Conservation (phyloP, 1,284 basidiomycete genomes). For the Trichosporon asahii region DNA sequence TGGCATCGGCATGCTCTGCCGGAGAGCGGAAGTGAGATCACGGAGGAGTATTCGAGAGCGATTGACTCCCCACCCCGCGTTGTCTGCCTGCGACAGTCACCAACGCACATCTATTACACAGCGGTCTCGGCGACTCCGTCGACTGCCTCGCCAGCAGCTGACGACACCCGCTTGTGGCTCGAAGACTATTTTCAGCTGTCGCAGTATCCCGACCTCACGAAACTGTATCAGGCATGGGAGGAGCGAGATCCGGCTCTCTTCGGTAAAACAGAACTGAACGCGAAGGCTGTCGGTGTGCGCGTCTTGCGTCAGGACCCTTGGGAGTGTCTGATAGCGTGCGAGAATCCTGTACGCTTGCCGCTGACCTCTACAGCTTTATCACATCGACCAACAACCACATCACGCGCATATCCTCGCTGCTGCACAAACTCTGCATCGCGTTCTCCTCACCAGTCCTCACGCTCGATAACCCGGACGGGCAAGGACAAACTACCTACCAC, state of each 20-base stretch:
- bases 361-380: constrained; percentile 68
- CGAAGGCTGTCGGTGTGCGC: constrained; percentile 57
- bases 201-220: constrained; percentile 35
- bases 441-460: constrained; percentile 64
- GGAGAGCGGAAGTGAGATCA: constrained; percentile 11
- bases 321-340: constrained; percentile 84
- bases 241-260: constrained; percentile 69
- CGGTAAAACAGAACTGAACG: constrained; percentile 59
- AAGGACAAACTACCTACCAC: constrained; percentile 58
- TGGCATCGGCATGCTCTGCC: constrained; percentile 42
- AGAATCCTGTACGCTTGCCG: background rate
- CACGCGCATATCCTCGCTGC: constrained; percentile 81
- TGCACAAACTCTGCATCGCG: constrained; percentile 63
- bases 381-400: constrained; percentile 99
- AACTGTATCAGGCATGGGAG: constrained; percentile 74
- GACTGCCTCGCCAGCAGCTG: constrained; percentile 52
- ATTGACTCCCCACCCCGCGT: constrained; percentile 58
- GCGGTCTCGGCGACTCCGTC: constrained; percentile 58
- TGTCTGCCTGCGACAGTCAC: constrained; percentile 72
- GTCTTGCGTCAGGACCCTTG: constrained; percentile 92
- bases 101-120: constrained; percentile 66
- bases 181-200: constrained; percentile 82
- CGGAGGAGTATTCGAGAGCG: constrained; percentile 47
- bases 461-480: constrained; percentile 34
- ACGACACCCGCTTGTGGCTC: constrained; percentile 71